Evolutionary conservation across 2,329 filamentous ascomycete genomes (phyloP).

Genomic region (Talaromyces marneffei): DNA sequence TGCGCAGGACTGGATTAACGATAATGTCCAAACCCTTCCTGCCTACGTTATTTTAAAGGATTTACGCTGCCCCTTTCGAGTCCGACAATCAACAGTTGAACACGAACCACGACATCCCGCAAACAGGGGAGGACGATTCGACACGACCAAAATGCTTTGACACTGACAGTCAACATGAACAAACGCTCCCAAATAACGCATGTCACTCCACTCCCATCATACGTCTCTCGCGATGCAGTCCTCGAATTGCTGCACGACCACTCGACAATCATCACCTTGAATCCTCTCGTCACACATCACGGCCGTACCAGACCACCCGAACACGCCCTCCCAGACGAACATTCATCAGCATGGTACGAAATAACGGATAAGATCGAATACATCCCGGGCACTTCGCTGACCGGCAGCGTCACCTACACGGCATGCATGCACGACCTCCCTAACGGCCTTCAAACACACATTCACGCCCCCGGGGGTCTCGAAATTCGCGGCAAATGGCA

Average conservation of each 20-base stretch:
- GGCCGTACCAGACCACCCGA: slow-evolving; percentile 62
- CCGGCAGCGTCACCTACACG: slow-evolving; percentile 66
- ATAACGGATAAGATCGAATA: slow-evolving; percentile 71
- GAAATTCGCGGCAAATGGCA: slow-evolving; percentile 74
- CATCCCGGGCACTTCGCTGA: slow-evolving; percentile 58
- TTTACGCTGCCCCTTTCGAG: neutral
- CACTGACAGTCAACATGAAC: slow-evolving; percentile 8
- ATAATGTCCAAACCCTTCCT: neutral
- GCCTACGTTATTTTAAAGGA: neutral
- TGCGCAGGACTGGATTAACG: neutral
- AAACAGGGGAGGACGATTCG: neutral
- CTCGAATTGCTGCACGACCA: slow-evolving; percentile 70
- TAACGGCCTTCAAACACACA: slow-evolving; percentile 70
- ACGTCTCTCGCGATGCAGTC: slow-evolving; percentile 61
- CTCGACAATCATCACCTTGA: slow-evolving; percentile 75
- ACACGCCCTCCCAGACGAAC: slow-evolving; percentile 61
- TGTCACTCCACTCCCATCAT: slow-evolving; percentile 65
- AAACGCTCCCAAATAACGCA: slow-evolving; percentile 66
- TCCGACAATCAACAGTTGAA: neutral
- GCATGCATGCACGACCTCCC: slow-evolving; percentile 71
- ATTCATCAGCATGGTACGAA: slow-evolving; percentile 66
- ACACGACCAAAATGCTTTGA: neutral
- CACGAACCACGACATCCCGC: neutral
- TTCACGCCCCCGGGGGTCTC: slow-evolving; percentile 75
- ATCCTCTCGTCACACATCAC: slow-evolving; percentile 70